These are phyloP conservation scores for Iberis pinnata DNA, from an alignment of 345 rosid genomes.

Conservation along the genomic window DNA sequence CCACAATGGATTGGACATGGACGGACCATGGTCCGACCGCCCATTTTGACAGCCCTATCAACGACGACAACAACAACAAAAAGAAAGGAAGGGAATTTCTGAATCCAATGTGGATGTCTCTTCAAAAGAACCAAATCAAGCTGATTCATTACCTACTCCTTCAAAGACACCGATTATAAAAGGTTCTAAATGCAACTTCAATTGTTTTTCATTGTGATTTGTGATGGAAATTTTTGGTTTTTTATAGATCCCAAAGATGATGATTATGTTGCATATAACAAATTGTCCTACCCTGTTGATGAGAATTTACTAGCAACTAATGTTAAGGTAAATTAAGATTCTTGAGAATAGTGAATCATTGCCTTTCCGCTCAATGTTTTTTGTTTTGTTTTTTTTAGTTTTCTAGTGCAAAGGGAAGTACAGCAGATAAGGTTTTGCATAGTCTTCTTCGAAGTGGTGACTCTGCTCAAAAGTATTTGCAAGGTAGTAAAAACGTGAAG, in stretches of 20 bases:
- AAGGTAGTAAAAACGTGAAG: constrained; percentile 56
- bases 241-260: constrained; percentile 43
- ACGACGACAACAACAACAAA: constrained; percentile 30
- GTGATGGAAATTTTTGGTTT: neutral
- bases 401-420: constrained; percentile 43
- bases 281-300: constrained; percentile 43
- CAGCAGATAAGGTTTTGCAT: constrained; percentile 52
- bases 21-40: no score
- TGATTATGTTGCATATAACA: constrained; percentile 41
- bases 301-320: constrained; percentile 47
- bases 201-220: neutral
- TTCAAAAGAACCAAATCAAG: constrained; percentile 13
- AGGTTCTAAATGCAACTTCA: no score
- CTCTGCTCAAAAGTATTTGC: constrained; percentile 68
- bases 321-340: constrained; percentile 36
- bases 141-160: constrained; percentile 24
- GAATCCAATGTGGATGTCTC: constrained; percentile 8
- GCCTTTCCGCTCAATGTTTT: constrained; percentile 14
- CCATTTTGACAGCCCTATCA: constrained; percentile 54
- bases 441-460: constrained; percentile 79
- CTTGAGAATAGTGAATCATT: neutral
- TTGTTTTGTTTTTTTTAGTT: constrained; percentile 33
- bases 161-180: constrained; percentile 23
- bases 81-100: constrained; percentile 23
- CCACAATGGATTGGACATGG: no score